Conservation (phyloP, 352 stramenopile species). For the Phytophthora macrochlamydospora region DNA sequence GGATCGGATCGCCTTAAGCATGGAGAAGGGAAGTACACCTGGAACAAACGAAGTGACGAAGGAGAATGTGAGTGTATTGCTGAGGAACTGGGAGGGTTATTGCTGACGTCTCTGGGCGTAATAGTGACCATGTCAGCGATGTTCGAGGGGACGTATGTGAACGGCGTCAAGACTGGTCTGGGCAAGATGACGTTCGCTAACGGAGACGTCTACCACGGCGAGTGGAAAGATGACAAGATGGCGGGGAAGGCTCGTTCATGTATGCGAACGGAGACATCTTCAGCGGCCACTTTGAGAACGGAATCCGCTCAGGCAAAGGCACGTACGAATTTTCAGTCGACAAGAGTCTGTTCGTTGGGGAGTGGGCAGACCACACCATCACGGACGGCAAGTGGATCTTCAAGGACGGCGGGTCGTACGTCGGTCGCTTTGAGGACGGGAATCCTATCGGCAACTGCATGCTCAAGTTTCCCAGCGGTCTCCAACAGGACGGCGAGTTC, state of each 20-base stretch:
- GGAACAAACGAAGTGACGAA: constrained; percentile 72
- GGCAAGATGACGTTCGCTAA: constrained; percentile 94
- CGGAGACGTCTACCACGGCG: constrained; percentile 89
- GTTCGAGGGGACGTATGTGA: constrained; percentile 89
- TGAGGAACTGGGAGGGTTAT: not conserved
- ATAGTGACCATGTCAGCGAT: constrained; percentile 71
- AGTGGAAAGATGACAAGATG: constrained; percentile 88
- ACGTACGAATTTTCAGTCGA: constrained; percentile 90
- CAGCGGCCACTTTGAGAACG: constrained; percentile 79
- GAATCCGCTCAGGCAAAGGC: constrained; percentile 86
- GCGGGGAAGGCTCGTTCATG: constrained; percentile 91
- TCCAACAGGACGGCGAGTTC: constrained; percentile 88
- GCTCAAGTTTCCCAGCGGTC: constrained; percentile 86
- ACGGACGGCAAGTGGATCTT: constrained; percentile 92
- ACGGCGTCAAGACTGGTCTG: constrained; percentile 83
- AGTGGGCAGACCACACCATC: constrained; percentile 88
- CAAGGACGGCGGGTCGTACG: constrained; percentile 85
- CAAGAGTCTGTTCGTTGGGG: constrained; percentile 85
- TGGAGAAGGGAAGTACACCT: constrained; percentile 88
- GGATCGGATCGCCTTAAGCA: constrained; percentile 83
- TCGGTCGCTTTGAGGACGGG: constrained; percentile 85
- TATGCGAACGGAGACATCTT: constrained; percentile 94
- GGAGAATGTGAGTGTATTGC: constrained; percentile 50
- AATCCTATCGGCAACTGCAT: constrained; percentile 89
- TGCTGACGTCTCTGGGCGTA: constrained; percentile 1